phyloP scores from a whole-genome alignment of 2,329 filamentous ascomycete genomes.

The Alternaria dauci region DNA sequence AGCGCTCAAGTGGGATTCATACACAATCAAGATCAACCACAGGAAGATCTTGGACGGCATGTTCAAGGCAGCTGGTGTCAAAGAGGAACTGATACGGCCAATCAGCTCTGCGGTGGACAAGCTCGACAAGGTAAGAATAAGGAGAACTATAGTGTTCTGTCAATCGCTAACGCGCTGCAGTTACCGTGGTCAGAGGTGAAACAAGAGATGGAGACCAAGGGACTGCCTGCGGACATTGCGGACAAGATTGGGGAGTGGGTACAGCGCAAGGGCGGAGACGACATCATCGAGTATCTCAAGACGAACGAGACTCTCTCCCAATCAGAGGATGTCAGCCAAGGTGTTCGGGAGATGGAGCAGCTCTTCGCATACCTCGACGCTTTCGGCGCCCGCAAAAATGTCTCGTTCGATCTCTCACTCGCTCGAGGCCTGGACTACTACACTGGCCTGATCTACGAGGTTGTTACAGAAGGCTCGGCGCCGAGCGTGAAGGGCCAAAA shows the following conservation, averaged over 20 bases:
- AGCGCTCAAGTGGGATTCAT: slow-evolving; percentile 75
- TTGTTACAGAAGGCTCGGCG: slow-evolving; percentile 82
- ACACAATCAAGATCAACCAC: slow-evolving; percentile 95
- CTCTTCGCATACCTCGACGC: slow-evolving; percentile 84
- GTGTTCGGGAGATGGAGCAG: slow-evolving; percentile 80
- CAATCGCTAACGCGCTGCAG: slow-evolving; percentile 33
- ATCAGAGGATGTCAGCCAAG: slow-evolving; percentile 73
- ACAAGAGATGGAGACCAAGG: slow-evolving; percentile 95
- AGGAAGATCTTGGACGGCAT: slow-evolving; percentile 92
- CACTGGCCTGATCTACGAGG: slow-evolving; percentile 89
- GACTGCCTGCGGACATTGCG: slow-evolving; percentile 76
- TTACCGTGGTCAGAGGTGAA: slow-evolving; percentile 85
- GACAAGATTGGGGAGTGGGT: slow-evolving; percentile 89
- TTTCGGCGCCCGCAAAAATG: slow-evolving; percentile 73
- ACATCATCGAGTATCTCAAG: slow-evolving; percentile 65
- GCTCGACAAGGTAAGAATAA: slow-evolving; percentile 75
- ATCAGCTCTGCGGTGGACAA: slow-evolving; percentile 97
- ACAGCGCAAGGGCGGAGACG: slow-evolving; percentile 75
- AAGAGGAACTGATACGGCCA: slow-evolving; percentile 82
- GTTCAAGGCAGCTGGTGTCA: slow-evolving; percentile 90
- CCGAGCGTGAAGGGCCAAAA: slow-evolving; percentile 51
- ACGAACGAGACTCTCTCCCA: slow-evolving; percentile 55
- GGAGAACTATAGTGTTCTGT: neutral
- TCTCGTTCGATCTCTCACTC: slow-evolving; percentile 90
- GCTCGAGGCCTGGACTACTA: slow-evolving; percentile 94